Conservation (phyloP, 2,329 filamentous ascomycete species). For the Penicillium sp. region DNA sequence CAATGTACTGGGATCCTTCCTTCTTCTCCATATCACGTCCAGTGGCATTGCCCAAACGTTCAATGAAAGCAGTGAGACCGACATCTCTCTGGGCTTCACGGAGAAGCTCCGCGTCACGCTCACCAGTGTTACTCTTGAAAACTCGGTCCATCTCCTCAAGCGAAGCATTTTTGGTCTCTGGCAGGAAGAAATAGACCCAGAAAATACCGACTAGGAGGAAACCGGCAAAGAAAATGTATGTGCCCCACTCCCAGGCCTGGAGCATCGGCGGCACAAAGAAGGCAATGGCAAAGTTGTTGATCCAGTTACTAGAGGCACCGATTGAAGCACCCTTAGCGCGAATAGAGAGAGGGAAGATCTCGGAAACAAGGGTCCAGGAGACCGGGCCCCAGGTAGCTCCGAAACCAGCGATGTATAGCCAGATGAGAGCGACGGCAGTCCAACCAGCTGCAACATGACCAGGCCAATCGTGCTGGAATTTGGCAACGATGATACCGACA, state of each 20-base stretch:
- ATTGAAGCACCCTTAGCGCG: constrained; percentile 35
- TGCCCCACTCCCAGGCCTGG: constrained; percentile 29
- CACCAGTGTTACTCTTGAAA: constrained; percentile 34
- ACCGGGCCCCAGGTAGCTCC: constrained; percentile 34
- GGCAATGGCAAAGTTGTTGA: constrained; percentile 36
- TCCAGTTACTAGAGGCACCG: constrained; percentile 35
- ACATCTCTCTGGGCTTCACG: constrained; percentile 30
- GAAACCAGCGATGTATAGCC: constrained; percentile 32
- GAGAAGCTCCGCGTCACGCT: constrained; percentile 29
- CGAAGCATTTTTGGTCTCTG: constrained; percentile 60
- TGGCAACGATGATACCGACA: constrained; percentile 32
- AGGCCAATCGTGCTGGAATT: constrained; percentile 33
- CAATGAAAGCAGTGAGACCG: constrained; percentile 27
- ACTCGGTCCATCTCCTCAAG: constrained; percentile 59
- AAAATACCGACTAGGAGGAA: constrained; percentile 28
- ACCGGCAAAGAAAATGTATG: constrained; percentile 36
- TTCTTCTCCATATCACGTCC: constrained; percentile 22
- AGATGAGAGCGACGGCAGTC: constrained; percentile 34
- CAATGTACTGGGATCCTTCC: constrained; percentile 23
- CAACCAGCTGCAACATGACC: constrained; percentile 31
- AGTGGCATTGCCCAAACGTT: constrained; percentile 19
- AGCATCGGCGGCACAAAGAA: constrained; percentile 36
- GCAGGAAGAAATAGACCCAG: constrained; percentile 49
- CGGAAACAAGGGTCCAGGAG: constrained; percentile 33
- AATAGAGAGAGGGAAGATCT: constrained; percentile 35